Evolutionary conservation across 2,329 filamentous ascomycete species (phyloP), one percentile per base, ranked within the genome.

Genomic region (Penicillium sp.): DNA sequence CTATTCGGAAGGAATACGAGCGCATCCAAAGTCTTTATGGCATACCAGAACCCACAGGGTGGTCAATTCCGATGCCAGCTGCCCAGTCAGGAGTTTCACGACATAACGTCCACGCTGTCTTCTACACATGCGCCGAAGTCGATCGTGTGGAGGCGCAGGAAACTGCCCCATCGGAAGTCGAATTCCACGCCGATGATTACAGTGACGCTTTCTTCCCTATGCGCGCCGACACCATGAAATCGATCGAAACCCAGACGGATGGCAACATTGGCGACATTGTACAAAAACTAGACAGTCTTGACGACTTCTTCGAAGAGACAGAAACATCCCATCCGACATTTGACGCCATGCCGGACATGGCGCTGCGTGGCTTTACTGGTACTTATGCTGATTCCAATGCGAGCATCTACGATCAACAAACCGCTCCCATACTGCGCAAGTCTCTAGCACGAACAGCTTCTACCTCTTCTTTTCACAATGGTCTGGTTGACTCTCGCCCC

Each of bases 1-100:
- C 90, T 0, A 90, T 95, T 54, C 89, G 92, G 53, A 98, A 97
- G 74, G 93, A 98, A 77, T 98, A 97, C 70, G 94, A 97, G 73
- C 89, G 91, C 23, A 97, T 92, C 0, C 91, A 97, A 75, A 97
- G 93, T 71, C 80, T 99, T 38, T 99, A 98, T 75, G 96, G 96
- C 30, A 98, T 99, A 62, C 95, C 95, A 0, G 94, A 98, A 74
- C 90, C 93, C 23, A 95, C 92, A 17, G 95, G 95, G 2, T 99
- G 95, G 95, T 95, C 95, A 0, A 92, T 99, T 49, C 94, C 95
- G 0, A 88, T 96, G 74, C 95, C 95, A 17, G 94, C 94, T 0
- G 90, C 91, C 60, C 94, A 97, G 79, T 95, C 93, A 0, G 89
- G 90, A 58, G 87, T 89, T 38, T 98, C 95, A 4, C 86, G 95